These are phyloP conservation scores for Chenopodium formosanum DNA, from an alignment of 148 eudicot species.

Conservation along the genomic window DNA sequence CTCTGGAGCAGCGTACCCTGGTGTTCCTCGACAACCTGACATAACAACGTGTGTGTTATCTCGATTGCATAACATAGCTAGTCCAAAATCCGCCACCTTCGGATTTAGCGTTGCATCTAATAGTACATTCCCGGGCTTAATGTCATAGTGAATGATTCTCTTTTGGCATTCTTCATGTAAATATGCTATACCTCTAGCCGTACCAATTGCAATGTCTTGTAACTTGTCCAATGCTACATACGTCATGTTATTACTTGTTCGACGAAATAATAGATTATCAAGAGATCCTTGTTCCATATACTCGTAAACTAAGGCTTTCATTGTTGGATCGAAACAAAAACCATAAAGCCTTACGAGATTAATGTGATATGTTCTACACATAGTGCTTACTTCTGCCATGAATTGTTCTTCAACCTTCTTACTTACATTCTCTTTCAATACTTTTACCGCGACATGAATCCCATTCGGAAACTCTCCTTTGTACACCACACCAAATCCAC, in stretches of 20 bases:
- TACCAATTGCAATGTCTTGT: conserved; percentile 29
- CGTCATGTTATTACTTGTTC: background rate
- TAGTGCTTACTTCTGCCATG: conserved; percentile 39
- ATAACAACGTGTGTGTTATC: conserved; percentile 29
- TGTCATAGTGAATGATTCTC: conserved; percentile 34
- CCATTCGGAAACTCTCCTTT: conserved; percentile 34
- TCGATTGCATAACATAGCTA: conserved; percentile 27
- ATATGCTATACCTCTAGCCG: conserved; percentile 33
- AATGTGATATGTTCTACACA: conserved; percentile 36
- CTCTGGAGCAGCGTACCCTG: conserved; percentile 40
- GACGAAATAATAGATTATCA: conserved; percentile 17
- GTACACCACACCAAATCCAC: conserved; percentile 36
- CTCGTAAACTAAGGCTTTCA: conserved; percentile 39
- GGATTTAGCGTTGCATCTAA: conserved; percentile 28
- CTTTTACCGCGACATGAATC: conserved; percentile 30
- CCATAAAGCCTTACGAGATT: conserved; percentile 35
- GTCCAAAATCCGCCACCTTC: conserved; percentile 34
- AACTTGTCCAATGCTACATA: conserved; percentile 11
- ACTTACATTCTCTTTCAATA: conserved; percentile 17
- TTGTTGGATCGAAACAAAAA: conserved; percentile 31
- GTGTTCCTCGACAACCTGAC: conserved; percentile 32
- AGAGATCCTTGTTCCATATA: conserved; percentile 34
- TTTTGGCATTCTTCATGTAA: conserved; percentile 35
- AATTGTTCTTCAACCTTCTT: conserved; percentile 36
- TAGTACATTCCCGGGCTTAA: conserved; percentile 34